Evolutionary conservation across 257 asterid species (phyloP).

Genomic region (Voacanga thouarsii): DNA sequence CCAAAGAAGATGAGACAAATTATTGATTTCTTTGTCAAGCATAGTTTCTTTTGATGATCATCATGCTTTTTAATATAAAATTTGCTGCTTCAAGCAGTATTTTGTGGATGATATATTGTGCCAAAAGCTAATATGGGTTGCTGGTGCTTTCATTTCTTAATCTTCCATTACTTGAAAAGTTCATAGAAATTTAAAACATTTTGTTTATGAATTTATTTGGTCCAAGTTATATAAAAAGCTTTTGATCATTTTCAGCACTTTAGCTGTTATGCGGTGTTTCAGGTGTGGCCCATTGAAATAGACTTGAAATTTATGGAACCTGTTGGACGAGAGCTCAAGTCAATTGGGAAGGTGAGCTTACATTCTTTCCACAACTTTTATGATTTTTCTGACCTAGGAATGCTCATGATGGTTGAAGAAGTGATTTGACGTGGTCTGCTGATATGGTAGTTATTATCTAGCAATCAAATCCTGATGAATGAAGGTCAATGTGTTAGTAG

Average conservation of each 20-base stretch:
- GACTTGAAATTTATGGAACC: slow-evolving; percentile 93
- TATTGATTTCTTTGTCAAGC: neutral
- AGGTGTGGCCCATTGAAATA: slow-evolving; percentile 95
- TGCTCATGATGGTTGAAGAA: neutral
- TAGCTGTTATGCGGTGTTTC: slow-evolving; percentile 2
- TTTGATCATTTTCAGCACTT: neutral
- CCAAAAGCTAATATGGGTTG: neutral
- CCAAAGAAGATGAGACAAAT: too few species aligned
- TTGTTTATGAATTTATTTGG: neutral
- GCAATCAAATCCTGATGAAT: neutral
- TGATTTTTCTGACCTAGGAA: neutral
- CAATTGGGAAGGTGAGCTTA: slow-evolving; percentile 59
- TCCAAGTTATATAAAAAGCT: neutral
- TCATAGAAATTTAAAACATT: neutral
- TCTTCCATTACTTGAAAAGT: neutral
- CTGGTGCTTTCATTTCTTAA: neutral
- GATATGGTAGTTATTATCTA: neutral
- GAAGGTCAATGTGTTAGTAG: neutral
- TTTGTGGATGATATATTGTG: neutral
- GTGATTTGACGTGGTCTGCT: neutral
- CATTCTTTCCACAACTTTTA: neutral
- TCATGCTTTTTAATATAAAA: neutral
- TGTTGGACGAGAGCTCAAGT: slow-evolving; percentile 77
- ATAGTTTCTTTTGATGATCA: neutral
- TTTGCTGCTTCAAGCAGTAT: neutral